Conservation (phyloP, 805 yeast genomes). For the Schwanniomyces occidentalis region DNA sequence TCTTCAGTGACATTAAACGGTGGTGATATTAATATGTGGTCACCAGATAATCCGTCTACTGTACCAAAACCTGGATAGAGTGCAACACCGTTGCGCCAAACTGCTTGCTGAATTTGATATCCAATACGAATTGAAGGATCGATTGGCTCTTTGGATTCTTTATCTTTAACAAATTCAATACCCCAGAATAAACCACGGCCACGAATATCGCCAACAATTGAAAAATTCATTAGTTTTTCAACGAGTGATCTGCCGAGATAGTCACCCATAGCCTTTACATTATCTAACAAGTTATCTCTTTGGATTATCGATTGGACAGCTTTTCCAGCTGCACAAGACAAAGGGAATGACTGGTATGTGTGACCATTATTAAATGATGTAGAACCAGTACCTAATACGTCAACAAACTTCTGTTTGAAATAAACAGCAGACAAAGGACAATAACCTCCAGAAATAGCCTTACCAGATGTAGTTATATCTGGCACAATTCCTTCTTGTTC, state of each 20-base stretch:
- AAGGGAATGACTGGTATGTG: conserved; percentile 51
- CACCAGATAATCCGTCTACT: conserved; percentile 29
- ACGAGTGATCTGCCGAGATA: conserved; percentile 40
- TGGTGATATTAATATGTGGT: conserved; percentile 47
- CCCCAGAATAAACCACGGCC: conserved; percentile 62
- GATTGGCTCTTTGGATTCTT: conserved; percentile 49
- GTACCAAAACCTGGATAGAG: conserved; percentile 46
- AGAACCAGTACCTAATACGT: not conserved
- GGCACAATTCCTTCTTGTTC: conserved; percentile 47
- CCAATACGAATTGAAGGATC: conserved; percentile 37
- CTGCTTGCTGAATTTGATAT: conserved; percentile 27
- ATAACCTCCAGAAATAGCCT: conserved; percentile 48
- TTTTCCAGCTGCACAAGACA: conserved; percentile 47
- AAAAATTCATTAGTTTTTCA: conserved; percentile 8
- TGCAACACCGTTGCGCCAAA: conserved; percentile 44
- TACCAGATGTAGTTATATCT: conserved; percentile 50
- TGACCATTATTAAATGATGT: conserved; percentile 44
- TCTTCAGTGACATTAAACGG: no score
- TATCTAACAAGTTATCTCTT: conserved; percentile 34
- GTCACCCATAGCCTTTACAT: conserved; percentile 45
- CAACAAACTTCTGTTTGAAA: not conserved
- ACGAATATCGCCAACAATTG: conserved; percentile 53
- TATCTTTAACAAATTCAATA: conserved; percentile 54
- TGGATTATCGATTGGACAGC: conserved; percentile 42
- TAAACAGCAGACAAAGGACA: conserved; percentile 50